Percentiles rank a stretch among this genome's conserved stretches.
phyloP scores from a whole-genome alignment of 2,329 filamentous ascomycete species.

The Aspergillus quadricinctus region DNA sequence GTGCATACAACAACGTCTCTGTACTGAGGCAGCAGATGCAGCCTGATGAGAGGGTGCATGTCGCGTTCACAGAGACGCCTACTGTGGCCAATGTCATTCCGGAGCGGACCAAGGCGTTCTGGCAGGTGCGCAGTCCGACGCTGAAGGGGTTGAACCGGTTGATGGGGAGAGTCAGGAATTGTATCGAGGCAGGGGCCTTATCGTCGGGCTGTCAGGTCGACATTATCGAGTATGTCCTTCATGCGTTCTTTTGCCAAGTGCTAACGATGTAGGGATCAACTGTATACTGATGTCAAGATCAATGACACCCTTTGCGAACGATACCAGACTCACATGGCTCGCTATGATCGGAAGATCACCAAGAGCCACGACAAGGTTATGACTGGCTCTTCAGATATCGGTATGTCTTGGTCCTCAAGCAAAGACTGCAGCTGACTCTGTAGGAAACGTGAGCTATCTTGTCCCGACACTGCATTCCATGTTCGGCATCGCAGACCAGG shows the following conservation, averaged over 20 bases:
- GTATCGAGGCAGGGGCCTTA: conserved; percentile 33
- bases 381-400: conserved; percentile 46
- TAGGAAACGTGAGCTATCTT: conserved; percentile 48
- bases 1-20: conserved; percentile 44
- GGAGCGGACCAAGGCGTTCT: conserved; percentile 44
- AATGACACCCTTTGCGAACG: conserved; percentile 44
- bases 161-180: conserved; percentile 26
- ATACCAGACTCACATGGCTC: conserved; percentile 45
- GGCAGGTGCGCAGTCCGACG: conserved; percentile 44
- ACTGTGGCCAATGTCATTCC: conserved; percentile 56
- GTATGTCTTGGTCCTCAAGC: conserved; percentile 12
- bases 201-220: conserved; percentile 32
- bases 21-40: conserved; percentile 55
- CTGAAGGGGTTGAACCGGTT: conserved; percentile 36
- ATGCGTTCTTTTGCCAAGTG: not conserved
- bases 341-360: conserved; percentile 36
- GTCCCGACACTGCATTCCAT: conserved; percentile 48
- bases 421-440: not conserved
- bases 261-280: conserved; percentile 15
- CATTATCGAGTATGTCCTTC: conserved; percentile 26
- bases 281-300: conserved; percentile 44
- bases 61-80: conserved; percentile 52
- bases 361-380: conserved; percentile 35
- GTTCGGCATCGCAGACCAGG: conserved; percentile 42
- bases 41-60: conserved; percentile 51